Base-by-base conservation (phyloP, 2,329 filamentous ascomycete genomes). In the Colletotrichum sp. region DNA sequence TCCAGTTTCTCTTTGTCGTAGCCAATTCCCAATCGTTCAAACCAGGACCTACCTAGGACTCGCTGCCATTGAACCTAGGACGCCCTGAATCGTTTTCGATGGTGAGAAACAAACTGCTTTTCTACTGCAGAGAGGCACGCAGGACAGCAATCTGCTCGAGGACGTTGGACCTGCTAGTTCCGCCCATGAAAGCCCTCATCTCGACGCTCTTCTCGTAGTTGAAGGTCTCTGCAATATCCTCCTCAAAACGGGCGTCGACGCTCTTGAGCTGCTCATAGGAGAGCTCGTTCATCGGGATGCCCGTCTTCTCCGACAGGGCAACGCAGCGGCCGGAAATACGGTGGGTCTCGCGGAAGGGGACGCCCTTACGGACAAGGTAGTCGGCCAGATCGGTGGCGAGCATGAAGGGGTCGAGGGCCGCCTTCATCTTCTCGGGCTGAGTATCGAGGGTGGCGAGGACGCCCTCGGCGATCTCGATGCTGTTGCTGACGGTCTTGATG, bases 161-260 rank as follows among this genome's bases (percentile, higher is more conserved):
- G 8, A 94, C 93, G 28, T 91, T 90, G 15, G 89, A 90, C 85
- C 90, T 92, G 86, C 94, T 96, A 28, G 94, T 97, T 32, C 95
- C 95, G 28, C 95, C 96, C 79, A 92, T 92, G 4, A 94, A 93
- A 57, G 92, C 90, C 81, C 94, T 92, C 87, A 94, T 90, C 89
- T 98, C 95, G 8, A 98, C 95, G 76, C 93, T 95, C 78, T 91
- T 91, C 85, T 98, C 93, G 81, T 97, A 98, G 85, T 98, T 91
- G 82, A 98, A 94, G 30, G 91, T 91, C 64, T 91, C 87, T 63
- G 90, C 84, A 55, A 98, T 91, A 82, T 97, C 95, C 74, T 92
- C 89, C 34, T 91, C 92, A 78, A 98, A 94, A 67, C 94, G 89
- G 2, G 84, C 80, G 78, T 96, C 94, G 4, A 98, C 90, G 6